phyloP scores from a whole-genome alignment of 2,329 filamentous ascomycete genomes.

The Epichloe sp. region DNA sequence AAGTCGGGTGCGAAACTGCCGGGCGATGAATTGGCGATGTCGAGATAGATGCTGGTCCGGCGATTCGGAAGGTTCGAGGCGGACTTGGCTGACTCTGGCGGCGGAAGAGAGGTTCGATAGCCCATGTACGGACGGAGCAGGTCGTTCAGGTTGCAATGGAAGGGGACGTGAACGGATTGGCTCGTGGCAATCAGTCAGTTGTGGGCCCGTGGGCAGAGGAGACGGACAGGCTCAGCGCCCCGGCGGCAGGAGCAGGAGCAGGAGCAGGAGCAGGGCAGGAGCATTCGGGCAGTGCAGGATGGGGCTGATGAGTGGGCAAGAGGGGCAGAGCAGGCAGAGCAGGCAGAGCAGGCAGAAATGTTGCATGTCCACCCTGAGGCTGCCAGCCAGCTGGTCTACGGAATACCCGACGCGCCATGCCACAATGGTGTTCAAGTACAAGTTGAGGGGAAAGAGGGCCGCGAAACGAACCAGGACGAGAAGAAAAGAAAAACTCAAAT shows the following conservation, averaged over 20 bases:
- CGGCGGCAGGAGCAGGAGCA: constrained; percentile 1
- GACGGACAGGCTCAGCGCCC: background rate
- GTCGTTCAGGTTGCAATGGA: background rate
- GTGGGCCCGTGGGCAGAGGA: constrained; percentile 5
- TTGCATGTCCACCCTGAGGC: too few relatives aligned
- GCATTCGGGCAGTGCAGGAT: background rate
- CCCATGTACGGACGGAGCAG: background rate
- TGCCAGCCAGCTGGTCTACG: too few relatives aligned
- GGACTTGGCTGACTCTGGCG: background rate
- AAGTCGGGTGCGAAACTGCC: background rate
- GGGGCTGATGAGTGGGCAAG: background rate
- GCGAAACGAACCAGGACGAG: too few relatives aligned
- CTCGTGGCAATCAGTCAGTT: background rate
- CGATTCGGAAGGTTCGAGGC: background rate
- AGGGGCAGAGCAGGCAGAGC: too few relatives aligned
- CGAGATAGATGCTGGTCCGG: background rate
- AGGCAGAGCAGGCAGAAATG: too few relatives aligned
- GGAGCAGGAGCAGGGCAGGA: background rate
- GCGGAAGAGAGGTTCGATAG: background rate
- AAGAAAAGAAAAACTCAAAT: too few relatives aligned
- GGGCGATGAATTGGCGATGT: background rate
- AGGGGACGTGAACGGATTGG: constrained; percentile 1
- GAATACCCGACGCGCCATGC: too few relatives aligned
- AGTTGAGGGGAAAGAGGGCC: too few relatives aligned
- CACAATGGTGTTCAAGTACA: too few relatives aligned